A percentile compares a stretch with the other conserved stretches of the same genome.
These are phyloP conservation scores for Termitomyces sp. DNA, from an alignment of 768 basidiomycete genomes.

Conservation along the genomic window DNA sequence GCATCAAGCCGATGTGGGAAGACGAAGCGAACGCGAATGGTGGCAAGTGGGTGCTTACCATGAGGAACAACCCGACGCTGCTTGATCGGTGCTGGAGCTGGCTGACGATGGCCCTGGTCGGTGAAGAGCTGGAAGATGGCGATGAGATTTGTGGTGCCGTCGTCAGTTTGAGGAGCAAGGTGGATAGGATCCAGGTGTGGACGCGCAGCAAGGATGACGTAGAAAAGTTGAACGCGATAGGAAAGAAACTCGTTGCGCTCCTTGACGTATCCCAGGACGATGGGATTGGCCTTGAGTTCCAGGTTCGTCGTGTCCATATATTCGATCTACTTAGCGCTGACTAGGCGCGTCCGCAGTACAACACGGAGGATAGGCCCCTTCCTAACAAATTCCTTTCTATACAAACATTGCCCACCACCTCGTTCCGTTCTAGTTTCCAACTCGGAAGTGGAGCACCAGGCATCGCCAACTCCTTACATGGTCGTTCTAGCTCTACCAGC, in stretches of 20 bases:
- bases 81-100: constrained; percentile 89
- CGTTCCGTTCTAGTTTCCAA: constrained; percentile 65
- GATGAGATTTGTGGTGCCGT: constrained; percentile 84
- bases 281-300: constrained; percentile 85
- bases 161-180: constrained; percentile 79
- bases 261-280: constrained; percentile 83
- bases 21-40: constrained; percentile 88
- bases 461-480: constrained; percentile 8
- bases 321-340: not conserved
- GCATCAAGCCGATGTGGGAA: constrained; percentile 98
- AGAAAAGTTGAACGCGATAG: constrained; percentile 78
- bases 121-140: constrained; percentile 69
- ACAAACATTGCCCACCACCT: constrained; percentile 60
- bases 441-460: constrained; percentile 7
- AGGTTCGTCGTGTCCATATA: constrained; percentile 41
- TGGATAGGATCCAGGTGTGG: constrained; percentile 92
- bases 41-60: constrained; percentile 93
- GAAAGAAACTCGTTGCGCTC: constrained; percentile 74
- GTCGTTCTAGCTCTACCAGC: constrained; percentile 12
- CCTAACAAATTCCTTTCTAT: constrained; percentile 82
- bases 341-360: constrained; percentile 45
- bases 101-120: constrained; percentile 88
- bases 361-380: constrained; percentile 81
- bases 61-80: constrained; percentile 75
- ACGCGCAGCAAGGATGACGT: constrained; percentile 82